Evolutionary conservation across 441 rosid species (phyloP).

Genomic region (Pelargonium fulgidum): DNA sequence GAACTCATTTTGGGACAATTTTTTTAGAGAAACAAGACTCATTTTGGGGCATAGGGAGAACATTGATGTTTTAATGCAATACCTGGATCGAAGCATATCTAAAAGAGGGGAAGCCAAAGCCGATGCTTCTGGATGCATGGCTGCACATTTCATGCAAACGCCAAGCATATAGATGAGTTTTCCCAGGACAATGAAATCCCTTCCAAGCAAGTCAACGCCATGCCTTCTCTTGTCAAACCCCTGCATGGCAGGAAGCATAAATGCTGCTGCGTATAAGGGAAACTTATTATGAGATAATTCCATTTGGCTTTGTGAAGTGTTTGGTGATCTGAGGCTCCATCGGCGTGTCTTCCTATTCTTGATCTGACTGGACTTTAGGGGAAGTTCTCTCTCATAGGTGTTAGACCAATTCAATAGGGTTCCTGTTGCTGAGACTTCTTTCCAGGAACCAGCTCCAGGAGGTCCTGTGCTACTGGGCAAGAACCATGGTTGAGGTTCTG

Average conservation of each 20-base stretch:
- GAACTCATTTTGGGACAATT: too few species aligned
- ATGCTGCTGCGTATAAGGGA: conserved; percentile 83
- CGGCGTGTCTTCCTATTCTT: conserved; percentile 71
- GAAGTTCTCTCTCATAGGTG: conserved; percentile 85
- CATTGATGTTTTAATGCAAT: conserved; percentile 13
- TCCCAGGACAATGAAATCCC: conserved; percentile 89
- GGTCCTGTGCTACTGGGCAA: conserved; percentile 73
- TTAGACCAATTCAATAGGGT: conserved; percentile 63
- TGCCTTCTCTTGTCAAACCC: conserved; percentile 88
- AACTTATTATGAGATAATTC: conserved; percentile 72
- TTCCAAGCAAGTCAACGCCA: conserved; percentile 90
- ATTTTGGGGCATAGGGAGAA: not conserved
- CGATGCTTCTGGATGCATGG: conserved; percentile 95
- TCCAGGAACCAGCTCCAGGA: conserved; percentile 67
- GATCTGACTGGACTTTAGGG: conserved; percentile 48
- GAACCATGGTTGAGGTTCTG: conserved; percentile 90
- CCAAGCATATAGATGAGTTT: conserved; percentile 94
- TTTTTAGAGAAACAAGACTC: too few species aligned
- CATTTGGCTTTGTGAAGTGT: conserved; percentile 33
- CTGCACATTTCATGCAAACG: conserved; percentile 74
- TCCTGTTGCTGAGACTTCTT: conserved; percentile 60
- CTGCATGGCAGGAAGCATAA: conserved; percentile 99
- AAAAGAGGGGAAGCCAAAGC: conserved; percentile 71
- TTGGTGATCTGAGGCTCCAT: conserved; percentile 58
- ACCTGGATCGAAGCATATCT: conserved; percentile 86